Evolutionary conservation across 83 land plant species (phyloP).

Genomic region (Picea mariana): DNA sequence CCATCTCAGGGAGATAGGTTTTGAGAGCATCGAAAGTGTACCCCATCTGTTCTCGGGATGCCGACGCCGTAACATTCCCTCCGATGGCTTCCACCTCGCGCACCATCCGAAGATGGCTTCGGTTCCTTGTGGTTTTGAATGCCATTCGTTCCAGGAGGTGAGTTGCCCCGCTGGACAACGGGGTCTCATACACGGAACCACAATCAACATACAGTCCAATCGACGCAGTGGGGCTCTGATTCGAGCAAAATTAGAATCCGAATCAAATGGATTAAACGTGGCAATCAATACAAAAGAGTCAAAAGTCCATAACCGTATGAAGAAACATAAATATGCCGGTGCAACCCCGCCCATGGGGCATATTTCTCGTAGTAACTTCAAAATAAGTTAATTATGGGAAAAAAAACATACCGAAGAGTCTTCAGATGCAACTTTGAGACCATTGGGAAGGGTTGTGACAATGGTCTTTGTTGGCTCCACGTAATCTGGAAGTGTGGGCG

Average conservation of each 20-base stretch:
- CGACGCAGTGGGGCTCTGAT: constrained; percentile 76
- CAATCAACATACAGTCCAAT: constrained; percentile 80
- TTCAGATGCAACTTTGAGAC: constrained; percentile 87
- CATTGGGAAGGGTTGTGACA: constrained; percentile 85
- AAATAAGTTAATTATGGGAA: too few species aligned
- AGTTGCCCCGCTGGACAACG: constrained; percentile 55
- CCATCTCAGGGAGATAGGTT: constrained; percentile 86
- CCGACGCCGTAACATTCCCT: constrained; percentile 78
- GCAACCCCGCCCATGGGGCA: not conserved
- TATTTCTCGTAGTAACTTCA: too few species aligned
- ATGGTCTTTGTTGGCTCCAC: constrained; percentile 72
- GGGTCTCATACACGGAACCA: constrained; percentile 87
- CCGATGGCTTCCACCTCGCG: constrained; percentile 98
- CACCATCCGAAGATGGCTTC: constrained; percentile 79
- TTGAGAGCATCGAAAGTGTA: constrained; percentile 88
- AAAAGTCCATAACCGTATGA: not conserved
- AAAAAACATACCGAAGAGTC: constrained; percentile 52
- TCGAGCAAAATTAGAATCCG: too few species aligned
- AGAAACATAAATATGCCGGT: not conserved
- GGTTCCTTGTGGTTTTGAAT: constrained; percentile 78
- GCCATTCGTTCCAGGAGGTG: constrained; percentile 94
- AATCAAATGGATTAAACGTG: not conserved
- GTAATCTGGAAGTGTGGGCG: constrained; percentile 75
- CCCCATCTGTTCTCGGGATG: constrained; percentile 91
- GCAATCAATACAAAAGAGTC: not conserved